Evolutionary conservation across 192 early-diverging fungal species (phyloP), one percentile per base, ranked within the genome.

Genomic region (Umbelopsis ramanniana): DNA sequence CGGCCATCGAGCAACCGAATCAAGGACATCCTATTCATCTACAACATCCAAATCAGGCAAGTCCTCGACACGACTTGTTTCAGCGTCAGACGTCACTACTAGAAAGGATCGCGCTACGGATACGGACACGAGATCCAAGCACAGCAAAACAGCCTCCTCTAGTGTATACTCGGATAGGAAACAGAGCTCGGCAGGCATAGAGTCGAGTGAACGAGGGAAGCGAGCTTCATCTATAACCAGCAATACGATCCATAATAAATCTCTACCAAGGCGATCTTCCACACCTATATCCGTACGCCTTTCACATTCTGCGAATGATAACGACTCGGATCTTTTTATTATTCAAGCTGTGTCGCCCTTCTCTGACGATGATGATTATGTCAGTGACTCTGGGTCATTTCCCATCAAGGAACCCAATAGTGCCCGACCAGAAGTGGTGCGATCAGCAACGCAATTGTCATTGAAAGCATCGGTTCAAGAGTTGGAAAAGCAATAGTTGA

Each of bases 391-490:
- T 22, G 26, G 17, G 6, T 37, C 57, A 29, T 38, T 63, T 24
- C 68, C 72, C 4, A 69, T 78, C 12, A 78, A 74, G 46, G 76
- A 78, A 53, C 76, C 76, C 7, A 72, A 78, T 46, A 78, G 72
- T 38, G 50, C 46, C 22, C 46, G 72, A 47, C 76, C 76, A 19
- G 76, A 78, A 53, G 72, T 78, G 10, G 70, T 78, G 33, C 72
- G 76, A 21, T 74, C 72, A 24, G 76, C 76, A 46, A 78, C 76
- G 14, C 72, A 71, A 48, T 48, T 78, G 21, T 78, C 76, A 3
- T 69, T 78, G 6, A 68, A 37, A 22, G 76, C 76, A 12, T 73
- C 76, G 33, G 24, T 71, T 19, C 66, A 74, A 40, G 72, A 73
- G 46, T 24, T 78, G 19, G 72, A 78, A 74, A 63, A 33, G 17